These are phyloP conservation scores for Aspergillus novofumigatus DNA, from an alignment of 2,329 filamentous ascomycete species.

Conservation along the genomic window DNA sequence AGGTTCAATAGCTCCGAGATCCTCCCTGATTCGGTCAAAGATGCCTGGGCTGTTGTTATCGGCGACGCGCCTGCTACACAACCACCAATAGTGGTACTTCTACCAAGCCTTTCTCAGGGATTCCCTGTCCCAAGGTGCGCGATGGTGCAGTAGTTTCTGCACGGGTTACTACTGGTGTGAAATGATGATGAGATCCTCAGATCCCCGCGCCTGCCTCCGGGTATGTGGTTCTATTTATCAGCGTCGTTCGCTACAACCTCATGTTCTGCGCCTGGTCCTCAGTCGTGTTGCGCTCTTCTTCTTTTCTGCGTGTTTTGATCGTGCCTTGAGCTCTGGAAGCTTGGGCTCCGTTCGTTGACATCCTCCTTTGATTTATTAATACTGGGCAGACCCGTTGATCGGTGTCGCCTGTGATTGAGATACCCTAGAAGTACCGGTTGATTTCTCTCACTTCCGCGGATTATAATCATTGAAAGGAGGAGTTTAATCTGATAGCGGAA, in stretches of 20 bases:
- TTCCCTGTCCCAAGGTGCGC: constrained; percentile 21
- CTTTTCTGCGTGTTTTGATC: constrained; percentile 20
- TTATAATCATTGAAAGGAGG: background rate
- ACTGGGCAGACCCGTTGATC: constrained; percentile 27
- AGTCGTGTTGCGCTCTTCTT: constrained; percentile 18
- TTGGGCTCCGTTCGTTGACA: constrained; percentile 22
- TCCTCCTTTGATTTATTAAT: constrained; percentile 14
- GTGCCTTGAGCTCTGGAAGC: constrained; percentile 34
- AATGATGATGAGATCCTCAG: constrained; percentile 8
- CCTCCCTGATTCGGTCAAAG: background rate
- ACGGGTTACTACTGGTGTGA: constrained; percentile 12
- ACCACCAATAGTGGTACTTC: constrained; percentile 16
- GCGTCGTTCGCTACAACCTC: constrained; percentile 19
- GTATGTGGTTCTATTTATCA: constrained; percentile 26
- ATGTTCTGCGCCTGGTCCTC: constrained; percentile 18
- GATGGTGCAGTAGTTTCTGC: constrained; percentile 32
- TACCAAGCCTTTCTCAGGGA: constrained; percentile 6
- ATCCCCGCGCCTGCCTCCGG: constrained; percentile 10
- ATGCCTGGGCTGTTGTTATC: background rate
- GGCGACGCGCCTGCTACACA: constrained; percentile 16
- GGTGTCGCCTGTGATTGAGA: constrained; percentile 27
- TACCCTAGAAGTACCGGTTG: constrained; percentile 23
- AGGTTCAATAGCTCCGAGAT: background rate
- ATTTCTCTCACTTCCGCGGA: constrained; percentile 1
- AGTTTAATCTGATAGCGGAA: background rate